Conservation (phyloP, 768 basidiomycete genomes). For the Termitomyces sp. region DNA sequence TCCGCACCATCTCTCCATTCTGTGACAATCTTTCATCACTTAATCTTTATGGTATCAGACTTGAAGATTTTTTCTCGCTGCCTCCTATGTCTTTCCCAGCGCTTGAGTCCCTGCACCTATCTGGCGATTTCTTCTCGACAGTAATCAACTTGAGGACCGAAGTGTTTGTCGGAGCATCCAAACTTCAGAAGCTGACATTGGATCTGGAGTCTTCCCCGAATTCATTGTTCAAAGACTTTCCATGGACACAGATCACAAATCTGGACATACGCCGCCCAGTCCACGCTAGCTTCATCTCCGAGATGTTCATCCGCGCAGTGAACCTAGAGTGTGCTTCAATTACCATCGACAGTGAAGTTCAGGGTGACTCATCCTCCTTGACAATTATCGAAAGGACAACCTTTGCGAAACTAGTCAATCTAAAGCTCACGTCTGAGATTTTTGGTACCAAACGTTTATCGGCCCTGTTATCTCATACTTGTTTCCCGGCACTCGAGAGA, state of each 20-base stretch:
- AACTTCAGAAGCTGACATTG: neutral
- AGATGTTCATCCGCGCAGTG: neutral
- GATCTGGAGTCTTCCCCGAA: too few relatives aligned
- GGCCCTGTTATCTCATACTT: neutral
- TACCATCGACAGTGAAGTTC: neutral
- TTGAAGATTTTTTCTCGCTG: neutral
- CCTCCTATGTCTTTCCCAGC: neutral
- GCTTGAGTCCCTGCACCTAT: neutral
- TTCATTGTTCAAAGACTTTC: neutral
- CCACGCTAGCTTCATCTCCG: neutral
- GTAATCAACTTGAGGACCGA: neutral
- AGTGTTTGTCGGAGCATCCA: neutral
- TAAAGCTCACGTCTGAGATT: neutral
- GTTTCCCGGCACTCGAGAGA: neutral
- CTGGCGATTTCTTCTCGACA: neutral
- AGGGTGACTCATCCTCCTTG: neutral
- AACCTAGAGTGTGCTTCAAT: neutral
- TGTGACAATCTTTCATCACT: neutral
- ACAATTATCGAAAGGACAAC: neutral
- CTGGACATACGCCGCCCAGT: neutral
- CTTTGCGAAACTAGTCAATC: neutral
- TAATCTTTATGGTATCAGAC: neutral
- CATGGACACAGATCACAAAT: neutral
- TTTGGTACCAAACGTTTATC: neutral
- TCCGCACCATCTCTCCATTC: neutral